Percentiles rank a stretch among this genome's conserved stretches.
phyloP scores from a whole-genome alignment of 352 stramenopile species.

The Globisporangium nunn region DNA sequence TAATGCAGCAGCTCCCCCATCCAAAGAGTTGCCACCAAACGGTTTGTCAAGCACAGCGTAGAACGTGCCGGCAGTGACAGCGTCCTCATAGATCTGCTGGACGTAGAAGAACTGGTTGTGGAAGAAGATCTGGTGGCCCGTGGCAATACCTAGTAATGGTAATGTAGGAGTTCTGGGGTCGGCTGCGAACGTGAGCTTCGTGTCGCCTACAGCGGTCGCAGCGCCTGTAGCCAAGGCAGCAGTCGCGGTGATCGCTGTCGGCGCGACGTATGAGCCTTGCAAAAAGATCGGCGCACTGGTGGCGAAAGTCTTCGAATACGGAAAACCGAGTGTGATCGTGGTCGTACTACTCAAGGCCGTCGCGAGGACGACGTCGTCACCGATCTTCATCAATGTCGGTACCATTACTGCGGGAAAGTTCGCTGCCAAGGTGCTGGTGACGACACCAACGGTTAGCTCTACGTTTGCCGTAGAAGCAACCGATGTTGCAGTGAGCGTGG shows the following conservation, averaged over 20 bases:
- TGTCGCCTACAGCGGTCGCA: no score
- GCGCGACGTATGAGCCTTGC: not conserved
- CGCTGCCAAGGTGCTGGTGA: not conserved
- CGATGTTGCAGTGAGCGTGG: conserved; percentile 1
- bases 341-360: not conserved
- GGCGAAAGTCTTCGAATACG: conserved; percentile 19
- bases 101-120: conserved; percentile 57
- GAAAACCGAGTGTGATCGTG: conserved; percentile 21
- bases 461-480: not conserved
- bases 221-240: no score
- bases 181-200: no score
- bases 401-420: not conserved
- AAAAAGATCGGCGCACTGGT: conserved; percentile 13
- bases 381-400: conserved; percentile 20
- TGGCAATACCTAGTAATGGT: no score
- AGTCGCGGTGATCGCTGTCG: not conserved
- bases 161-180: no score
- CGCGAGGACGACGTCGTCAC: conserved; percentile 15
- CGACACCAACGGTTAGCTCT: not conserved
- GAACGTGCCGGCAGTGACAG: not conserved
- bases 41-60: conserved; percentile 28
- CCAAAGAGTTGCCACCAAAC: conserved; percentile 16
- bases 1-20: conserved; percentile 11
- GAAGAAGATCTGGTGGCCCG: conserved; percentile 40
- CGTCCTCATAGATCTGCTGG: conserved; percentile 8